Percentiles rank a stretch among this genome's conserved stretches.
Evolutionary conservation across 176 grass and related monocot genomes (phyloP).

Genomic region (Zea luxurians): DNA sequence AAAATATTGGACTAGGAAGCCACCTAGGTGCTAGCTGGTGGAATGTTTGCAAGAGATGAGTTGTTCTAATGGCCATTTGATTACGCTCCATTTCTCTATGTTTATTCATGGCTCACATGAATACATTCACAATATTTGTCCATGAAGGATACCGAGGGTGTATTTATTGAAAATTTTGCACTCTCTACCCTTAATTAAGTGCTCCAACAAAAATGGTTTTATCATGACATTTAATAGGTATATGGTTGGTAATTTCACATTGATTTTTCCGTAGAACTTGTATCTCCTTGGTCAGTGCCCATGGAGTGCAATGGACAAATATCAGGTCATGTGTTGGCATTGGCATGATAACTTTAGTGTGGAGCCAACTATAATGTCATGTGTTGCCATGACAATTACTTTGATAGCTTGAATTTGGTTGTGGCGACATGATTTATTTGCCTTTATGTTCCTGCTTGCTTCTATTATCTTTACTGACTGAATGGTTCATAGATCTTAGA

Average conservation of each 20-base stretch:
- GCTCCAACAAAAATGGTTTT: neutral
- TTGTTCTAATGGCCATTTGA: neutral
- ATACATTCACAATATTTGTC: neutral
- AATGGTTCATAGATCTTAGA: conserved; percentile 2
- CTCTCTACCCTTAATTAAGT: neutral
- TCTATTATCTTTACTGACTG: neutral
- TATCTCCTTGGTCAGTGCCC: neutral
- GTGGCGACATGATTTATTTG: neutral
- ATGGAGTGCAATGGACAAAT: neutral
- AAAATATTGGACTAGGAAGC: neutral
- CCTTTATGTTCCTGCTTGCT: neutral
- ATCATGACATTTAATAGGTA: neutral
- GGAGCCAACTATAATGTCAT: neutral
- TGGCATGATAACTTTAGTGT: neutral
- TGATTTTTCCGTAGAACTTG: neutral
- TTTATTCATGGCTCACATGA: neutral
- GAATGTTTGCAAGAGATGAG: conserved; percentile 4
- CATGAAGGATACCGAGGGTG: neutral
- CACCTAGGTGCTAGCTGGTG: neutral
- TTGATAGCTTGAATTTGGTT: conserved; percentile 10
- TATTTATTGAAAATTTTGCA: neutral
- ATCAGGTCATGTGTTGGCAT: neutral
- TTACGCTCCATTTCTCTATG: neutral
- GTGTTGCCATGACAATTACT: neutral
- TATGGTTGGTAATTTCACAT: neutral